phyloP scores from a whole-genome alignment of 2,329 filamentous ascomycete species.

The Ophiobolus disseminans region DNA sequence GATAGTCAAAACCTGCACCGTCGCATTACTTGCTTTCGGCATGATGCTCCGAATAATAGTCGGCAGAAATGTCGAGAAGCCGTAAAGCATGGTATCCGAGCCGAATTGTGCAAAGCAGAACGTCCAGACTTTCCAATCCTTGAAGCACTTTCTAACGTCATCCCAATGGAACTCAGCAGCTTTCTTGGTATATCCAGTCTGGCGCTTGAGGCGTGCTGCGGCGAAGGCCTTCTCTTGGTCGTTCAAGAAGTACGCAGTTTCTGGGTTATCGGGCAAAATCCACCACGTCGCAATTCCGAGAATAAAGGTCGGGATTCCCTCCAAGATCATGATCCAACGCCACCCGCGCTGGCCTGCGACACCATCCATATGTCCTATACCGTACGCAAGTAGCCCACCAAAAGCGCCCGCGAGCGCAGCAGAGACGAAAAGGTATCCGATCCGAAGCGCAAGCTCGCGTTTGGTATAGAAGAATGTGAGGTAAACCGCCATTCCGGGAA shows the following conservation, averaged over 20 bases:
- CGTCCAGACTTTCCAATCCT: constrained; percentile 77
- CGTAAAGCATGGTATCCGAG: constrained; percentile 78
- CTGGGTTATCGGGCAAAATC: constrained; percentile 70
- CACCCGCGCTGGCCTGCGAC: constrained; percentile 57
- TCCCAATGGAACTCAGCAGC: constrained; percentile 63
- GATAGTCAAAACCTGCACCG: constrained; percentile 78
- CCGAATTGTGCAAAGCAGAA: constrained; percentile 76
- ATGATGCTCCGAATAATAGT: constrained; percentile 78
- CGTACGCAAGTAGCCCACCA: constrained; percentile 76
- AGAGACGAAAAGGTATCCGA: constrained; percentile 75
- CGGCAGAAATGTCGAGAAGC: constrained; percentile 78
- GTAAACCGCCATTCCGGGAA: constrained; percentile 72
- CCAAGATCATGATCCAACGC: constrained; percentile 41
- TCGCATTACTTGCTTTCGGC: constrained; percentile 63
- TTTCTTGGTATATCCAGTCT: constrained; percentile 57
- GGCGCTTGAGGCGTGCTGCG: constrained; percentile 55
- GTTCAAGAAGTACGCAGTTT: constrained; percentile 67
- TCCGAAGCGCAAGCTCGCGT: constrained; percentile 72
- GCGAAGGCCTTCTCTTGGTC: constrained; percentile 67
- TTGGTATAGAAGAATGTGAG: constrained; percentile 80
- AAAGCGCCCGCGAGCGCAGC: constrained; percentile 75
- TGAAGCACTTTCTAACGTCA: constrained; percentile 71
- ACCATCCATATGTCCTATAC: constrained; percentile 76
- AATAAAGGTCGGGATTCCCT: constrained; percentile 34
- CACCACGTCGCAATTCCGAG: constrained; percentile 55